These are phyloP conservation scores for Talinum fruticosum DNA, from an alignment of 148 eudicot genomes.

Conservation along the genomic window DNA sequence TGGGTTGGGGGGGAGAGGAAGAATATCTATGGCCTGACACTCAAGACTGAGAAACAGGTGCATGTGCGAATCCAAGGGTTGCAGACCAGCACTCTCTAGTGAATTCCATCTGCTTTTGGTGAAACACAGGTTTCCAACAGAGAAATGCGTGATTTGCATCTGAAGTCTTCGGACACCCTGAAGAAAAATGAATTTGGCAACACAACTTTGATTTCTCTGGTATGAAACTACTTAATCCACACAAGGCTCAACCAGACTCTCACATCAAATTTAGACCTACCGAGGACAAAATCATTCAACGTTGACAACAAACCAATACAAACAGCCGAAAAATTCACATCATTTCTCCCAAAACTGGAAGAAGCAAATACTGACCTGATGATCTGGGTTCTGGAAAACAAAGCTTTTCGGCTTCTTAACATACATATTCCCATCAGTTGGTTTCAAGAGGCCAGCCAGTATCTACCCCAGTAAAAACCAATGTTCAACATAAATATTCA, in stretches of 20 bases:
- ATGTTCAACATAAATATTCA: neutral
- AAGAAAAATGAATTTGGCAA: neutral
- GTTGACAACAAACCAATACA: conserved; percentile 5
- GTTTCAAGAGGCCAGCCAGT: conserved; percentile 79
- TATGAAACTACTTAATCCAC: neutral
- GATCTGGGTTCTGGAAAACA: conserved; percentile 97
- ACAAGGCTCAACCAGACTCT: conserved; percentile 7
- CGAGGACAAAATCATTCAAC: neutral
- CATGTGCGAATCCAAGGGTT: neutral
- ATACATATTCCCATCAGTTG: conserved; percentile 56
- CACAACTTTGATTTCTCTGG: neutral
- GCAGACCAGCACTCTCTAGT: neutral
- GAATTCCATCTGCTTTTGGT: neutral
- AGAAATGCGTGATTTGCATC: too few relatives aligned
- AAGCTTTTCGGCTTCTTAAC: conserved; percentile 84
- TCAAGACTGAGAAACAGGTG: neutral
- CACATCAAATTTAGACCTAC: neutral
- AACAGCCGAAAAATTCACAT: neutral
- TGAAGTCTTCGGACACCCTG: neutral
- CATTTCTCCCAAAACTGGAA: conserved; percentile 4
- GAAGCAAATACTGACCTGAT: conserved; percentile 59
- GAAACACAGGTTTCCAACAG: neutral
- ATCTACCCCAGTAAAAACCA: conserved; percentile 43
- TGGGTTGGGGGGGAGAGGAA: too few relatives aligned
- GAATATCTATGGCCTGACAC: too few relatives aligned